Base-by-base conservation (phyloP, 2,329 filamentous ascomycete genomes). In the Epichloe hybrida region DNA sequence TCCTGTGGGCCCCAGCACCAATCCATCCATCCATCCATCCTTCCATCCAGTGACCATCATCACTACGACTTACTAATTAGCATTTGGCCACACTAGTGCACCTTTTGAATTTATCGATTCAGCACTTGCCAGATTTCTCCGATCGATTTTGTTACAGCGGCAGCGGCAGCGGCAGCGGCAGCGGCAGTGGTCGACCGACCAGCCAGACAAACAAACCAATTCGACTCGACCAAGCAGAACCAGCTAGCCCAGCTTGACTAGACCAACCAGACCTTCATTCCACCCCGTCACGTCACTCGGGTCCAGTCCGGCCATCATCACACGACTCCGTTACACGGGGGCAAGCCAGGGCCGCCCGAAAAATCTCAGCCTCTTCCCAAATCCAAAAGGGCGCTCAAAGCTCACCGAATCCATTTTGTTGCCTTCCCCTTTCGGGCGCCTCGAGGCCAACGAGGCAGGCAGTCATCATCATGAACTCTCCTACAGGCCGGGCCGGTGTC, bases 401-500 rank as follows among this genome's bases (percentile, higher is more conserved):
- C 45, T 39, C 45, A 5, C 36, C 45, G 36, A 39, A 5, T 48
- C 17, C 46, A 39, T 48, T 40, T 48, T 48, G 46, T 48, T 48
- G 46, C 53, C 52, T 53, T 50, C 53, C 56, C 51, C 51, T 49
- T 46, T 52, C 50, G 48, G 52, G 46, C 37, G 47, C 45, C 42
- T 46, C 37, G 49, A 49, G 51, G 50, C 44, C 53, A 53, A 46
- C 49, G 52, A 55, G 52, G 45, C 52, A 50, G 45, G 46, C 49
- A 52, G 50, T 43, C 58, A 37, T 42, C 56, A 64, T 61, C 56
- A 69, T 69, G 67, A 65, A 69, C 63, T 62, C 66, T 52, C 62
- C 67, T 49, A 73, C 73, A 55, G 76, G 76, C 64, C 76, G 74
- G 68, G 77, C 76, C 59, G 77, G 77, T 61, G 66, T 80, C 57